phyloP scores from a whole-genome alignment of 2,329 filamentous ascomycete genomes.

The Volutella citrinella region DNA sequence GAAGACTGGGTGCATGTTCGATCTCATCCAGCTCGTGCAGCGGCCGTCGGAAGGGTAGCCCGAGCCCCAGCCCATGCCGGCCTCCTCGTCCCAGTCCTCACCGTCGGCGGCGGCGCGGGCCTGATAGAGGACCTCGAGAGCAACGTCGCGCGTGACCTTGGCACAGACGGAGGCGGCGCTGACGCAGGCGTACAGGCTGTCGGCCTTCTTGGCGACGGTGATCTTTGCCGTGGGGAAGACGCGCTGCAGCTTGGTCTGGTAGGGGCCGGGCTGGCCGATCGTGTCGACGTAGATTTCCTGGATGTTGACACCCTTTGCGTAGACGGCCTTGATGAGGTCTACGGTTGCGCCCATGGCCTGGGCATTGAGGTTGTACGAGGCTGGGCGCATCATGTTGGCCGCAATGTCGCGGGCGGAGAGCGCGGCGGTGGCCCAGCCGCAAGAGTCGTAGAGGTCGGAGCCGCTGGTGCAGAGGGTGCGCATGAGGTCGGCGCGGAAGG shows the following conservation, averaged over 20 bases:
- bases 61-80: slow-evolving; percentile 74
- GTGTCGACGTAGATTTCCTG: slow-evolving; percentile 94
- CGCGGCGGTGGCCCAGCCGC: slow-evolving; percentile 79
- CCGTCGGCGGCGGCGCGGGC: slow-evolving; percentile 29
- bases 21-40: slow-evolving; percentile 77
- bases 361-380: slow-evolving; percentile 85
- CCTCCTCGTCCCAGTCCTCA: slow-evolving; percentile 33
- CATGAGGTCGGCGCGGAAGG: slow-evolving; percentile 72
- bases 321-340: slow-evolving; percentile 72
- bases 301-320: slow-evolving; percentile 76
- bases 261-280: slow-evolving; percentile 76
- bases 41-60: slow-evolving; percentile 88
- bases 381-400: slow-evolving; percentile 70
- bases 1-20: slow-evolving; percentile 88
- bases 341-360: slow-evolving; percentile 94
- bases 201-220: slow-evolving; percentile 86
- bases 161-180: slow-evolving; percentile 92
- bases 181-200: slow-evolving; percentile 88
- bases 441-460: slow-evolving; percentile 47
- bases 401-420: slow-evolving; percentile 83
- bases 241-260: slow-evolving; percentile 80
- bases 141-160: slow-evolving; percentile 91
- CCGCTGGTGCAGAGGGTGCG: slow-evolving; percentile 64
- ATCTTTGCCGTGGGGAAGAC: slow-evolving; percentile 77
- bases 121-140: slow-evolving; percentile 75